Evolutionary conservation across 1,284 basidiomycete genomes (phyloP).

Genomic region (Naganishia sp.): DNA sequence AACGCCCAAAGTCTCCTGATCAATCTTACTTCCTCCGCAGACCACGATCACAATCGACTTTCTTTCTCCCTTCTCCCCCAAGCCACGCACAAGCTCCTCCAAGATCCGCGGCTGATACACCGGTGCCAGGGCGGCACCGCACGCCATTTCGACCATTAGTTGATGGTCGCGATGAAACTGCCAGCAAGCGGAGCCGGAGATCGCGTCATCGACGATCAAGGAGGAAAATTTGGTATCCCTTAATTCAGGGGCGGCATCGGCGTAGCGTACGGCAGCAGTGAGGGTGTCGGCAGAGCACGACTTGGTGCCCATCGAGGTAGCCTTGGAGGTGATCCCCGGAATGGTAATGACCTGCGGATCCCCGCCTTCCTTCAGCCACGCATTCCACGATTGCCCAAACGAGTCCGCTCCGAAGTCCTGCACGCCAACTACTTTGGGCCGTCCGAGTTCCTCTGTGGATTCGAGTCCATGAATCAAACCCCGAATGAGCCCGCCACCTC

Average conservation of each 20-base stretch:
- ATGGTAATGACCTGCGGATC: constrained; percentile 13
- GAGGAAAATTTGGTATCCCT: constrained; percentile 1
- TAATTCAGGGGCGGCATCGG: not conserved
- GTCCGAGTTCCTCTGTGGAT: constrained; percentile 35
- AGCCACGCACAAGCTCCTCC: constrained; percentile 12
- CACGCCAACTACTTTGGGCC: constrained; percentile 38
- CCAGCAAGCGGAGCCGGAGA: constrained; percentile 37
- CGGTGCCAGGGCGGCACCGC: constrained; percentile 38
- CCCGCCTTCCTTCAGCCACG: constrained; percentile 12
- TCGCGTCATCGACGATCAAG: constrained; percentile 39
- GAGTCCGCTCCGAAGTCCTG: constrained; percentile 37
- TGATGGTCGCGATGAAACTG: constrained; percentile 35
- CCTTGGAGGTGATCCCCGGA: constrained; percentile 40
- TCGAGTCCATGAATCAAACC: constrained; percentile 35
- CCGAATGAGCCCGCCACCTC: constrained; percentile 40
- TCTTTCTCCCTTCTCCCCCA: constrained; percentile 6
- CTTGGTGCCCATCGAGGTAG: constrained; percentile 42
- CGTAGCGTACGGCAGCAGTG: constrained; percentile 34
- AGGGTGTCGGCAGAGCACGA: constrained; percentile 23
- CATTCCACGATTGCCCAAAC: constrained; percentile 22
- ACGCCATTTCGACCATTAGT: constrained; percentile 43
- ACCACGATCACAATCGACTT: constrained; percentile 41
- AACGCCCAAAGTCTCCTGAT: constrained; percentile 16
- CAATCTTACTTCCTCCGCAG: constrained; percentile 40
- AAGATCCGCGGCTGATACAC: constrained; percentile 37